phyloP scores from a whole-genome alignment of 2,329 filamentous ascomycete genomes.

The Venturia nashicola region DNA sequence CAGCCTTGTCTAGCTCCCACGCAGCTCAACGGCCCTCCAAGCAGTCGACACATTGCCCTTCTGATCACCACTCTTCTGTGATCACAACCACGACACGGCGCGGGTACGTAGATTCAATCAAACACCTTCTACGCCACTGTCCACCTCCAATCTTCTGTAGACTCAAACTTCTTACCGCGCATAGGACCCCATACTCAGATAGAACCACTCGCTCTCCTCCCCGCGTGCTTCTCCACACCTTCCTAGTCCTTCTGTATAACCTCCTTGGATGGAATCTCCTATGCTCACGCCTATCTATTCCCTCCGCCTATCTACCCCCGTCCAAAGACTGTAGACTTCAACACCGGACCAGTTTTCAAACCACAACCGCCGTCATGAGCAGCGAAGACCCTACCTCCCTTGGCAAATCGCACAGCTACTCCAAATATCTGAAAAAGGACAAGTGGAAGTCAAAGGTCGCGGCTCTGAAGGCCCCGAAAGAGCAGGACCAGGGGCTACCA shows the following conservation, averaged over 20 bases:
- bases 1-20: background rate
- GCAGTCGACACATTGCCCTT: background rate
- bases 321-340: background rate
- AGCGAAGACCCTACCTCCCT: background rate
- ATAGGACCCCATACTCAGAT: background rate
- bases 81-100: too few relatives aligned
- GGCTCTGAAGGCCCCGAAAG: slow-evolving; percentile 6
- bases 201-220: background rate
- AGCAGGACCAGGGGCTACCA: slow-evolving; percentile 22
- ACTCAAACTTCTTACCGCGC: background rate
- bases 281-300: background rate
- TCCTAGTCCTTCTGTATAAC: background rate
- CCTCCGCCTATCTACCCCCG: too few relatives aligned
- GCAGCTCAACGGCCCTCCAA: background rate
- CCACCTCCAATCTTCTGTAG: too few relatives aligned
- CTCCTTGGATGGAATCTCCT: background rate
- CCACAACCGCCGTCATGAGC: slow-evolving; percentile 1
- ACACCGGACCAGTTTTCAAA: background rate
- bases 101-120: too few relatives aligned
- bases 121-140: too few relatives aligned
- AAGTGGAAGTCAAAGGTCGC: slow-evolving; percentile 28
- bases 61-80: background rate
- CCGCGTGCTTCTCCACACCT: background rate
- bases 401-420: slow-evolving; percentile 6
- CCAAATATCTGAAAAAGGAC: slow-evolving; percentile 27